Base-by-base conservation (phyloP, 1,284 basidiomycete genomes). In the Sanghuangporus baumii region DNA sequence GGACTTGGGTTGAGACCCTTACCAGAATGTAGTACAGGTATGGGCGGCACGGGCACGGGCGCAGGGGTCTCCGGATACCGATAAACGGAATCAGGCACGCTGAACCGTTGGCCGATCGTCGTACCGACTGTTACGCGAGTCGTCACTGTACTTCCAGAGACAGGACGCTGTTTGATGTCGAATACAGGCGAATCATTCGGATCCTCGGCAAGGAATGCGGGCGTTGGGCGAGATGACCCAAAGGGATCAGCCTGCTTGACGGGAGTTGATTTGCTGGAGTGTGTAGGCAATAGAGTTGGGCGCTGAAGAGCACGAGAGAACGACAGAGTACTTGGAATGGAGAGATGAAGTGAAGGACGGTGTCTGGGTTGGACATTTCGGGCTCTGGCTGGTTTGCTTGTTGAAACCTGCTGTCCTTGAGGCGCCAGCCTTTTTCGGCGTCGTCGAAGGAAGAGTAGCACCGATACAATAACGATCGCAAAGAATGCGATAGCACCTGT, bases 71-170 rank as follows among this genome's bases (percentile, higher is more conserved):
- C 52, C 7, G 26, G 40, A 55, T 63, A 63, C 26, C 46, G 51
- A 41, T 64, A 60, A 34, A 41, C 58, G 37, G 57, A 64, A 14
- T 64, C 62, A 43, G 62, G 62, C 37, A 60, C 62, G 43, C 62
- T 64, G 23, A 46, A 52, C 11, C 62, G 52, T 38, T 64, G 50
- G 6, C 55, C 57, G 41, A 65, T 59, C 26, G 40, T 61, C 34
- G 63, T 65, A 20, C 63, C 63, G 11, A 65, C 63, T 43, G 63
- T 65, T 16, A 65, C 63, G 6, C 63, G 63, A 23, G 63, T 65
- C 26, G 63, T 61, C 56, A 65, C 60, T 20, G 63, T 65, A 40
- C 52, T 58, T 31, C 63, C 63, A 26, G 59, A 61, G 12, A 57
- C 56, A 9, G 63, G 63, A 16, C 63, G 54, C 34, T 61, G 55